Evolutionary conservation across 2,329 filamentous ascomycete species (phyloP), one percentile per base, ranked within the genome.

Genomic region (Xylariales sp.): DNA sequence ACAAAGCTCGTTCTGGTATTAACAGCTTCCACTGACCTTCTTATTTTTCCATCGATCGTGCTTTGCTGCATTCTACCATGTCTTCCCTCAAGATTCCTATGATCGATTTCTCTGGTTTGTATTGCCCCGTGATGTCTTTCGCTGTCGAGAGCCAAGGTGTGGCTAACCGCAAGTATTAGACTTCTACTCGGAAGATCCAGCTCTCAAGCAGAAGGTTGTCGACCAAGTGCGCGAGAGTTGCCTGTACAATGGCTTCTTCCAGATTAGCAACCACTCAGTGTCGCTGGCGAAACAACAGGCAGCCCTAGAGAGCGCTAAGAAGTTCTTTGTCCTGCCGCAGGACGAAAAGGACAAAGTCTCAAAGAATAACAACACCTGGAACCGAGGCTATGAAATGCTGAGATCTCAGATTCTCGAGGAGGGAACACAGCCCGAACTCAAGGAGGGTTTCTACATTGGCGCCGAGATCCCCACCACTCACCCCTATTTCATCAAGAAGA

Each of bases 211-310:
- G 19, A 49, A 49, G 11, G 50, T 64, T 1, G 54, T 67, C 3
- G 44, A 58, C 0, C 57, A 66, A 33, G 59, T 73, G 22, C 60
- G 66, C 5, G 49, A 58, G 21, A 66, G 67, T 37, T 73, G 69
- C 46, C 54, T 63, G 24, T 40, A 40, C 29, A 40, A 40, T 49
- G 41, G 41, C 27, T 43, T 43, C 35, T 38, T 43, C 20, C 41
- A 43, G 24, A 43, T 43, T 27, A 29, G 32, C 19, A 38, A 38
- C 19, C 41, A 43, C 16, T 28, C 27, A 4, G 29, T 43, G 10
- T 29, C 41, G 10, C 20, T 38, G 19, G 28, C 14, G 10, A 31
- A 28, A 10, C 41, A 43, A 21, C 14, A 38, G 22, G 14, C 7
- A 16, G 28, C 24, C 4, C 15, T 43, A 10, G 28, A 22, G 9